These are phyloP conservation scores for Nicotiana benthamiana DNA, from an alignment of 257 asterid species.

Conservation along the genomic window DNA sequence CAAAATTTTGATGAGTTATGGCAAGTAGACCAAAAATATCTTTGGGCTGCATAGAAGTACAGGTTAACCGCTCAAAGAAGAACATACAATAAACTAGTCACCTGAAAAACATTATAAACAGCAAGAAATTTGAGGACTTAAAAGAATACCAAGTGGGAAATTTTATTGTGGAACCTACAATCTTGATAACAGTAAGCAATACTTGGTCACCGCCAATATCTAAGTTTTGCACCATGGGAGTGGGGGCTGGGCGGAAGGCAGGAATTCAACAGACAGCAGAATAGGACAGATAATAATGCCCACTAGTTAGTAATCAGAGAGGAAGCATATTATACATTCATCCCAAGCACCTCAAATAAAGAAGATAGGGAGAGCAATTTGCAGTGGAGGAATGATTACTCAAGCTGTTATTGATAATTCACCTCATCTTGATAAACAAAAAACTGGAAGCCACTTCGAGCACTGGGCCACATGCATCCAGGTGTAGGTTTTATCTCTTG, in stretches of 20 bases:
- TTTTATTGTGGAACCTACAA: neutral
- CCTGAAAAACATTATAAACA: too few species aligned
- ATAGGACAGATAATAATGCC: neutral
- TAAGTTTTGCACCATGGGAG: neutral
- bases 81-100: neutral
- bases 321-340: neutral
- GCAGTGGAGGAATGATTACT: neutral
- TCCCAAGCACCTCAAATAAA: conserved; percentile 3
- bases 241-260: neutral
- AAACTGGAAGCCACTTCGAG: conserved; percentile 97
- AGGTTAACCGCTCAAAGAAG: neutral
- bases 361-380: neutral
- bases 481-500: conserved; percentile 92
- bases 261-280: neutral
- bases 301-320: neutral
- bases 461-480: conserved; percentile 95
- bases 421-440: conserved; percentile 87
- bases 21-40: neutral
- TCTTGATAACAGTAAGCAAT: neutral
- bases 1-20: neutral
- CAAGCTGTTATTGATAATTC: conserved; percentile 13
- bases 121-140: neutral
- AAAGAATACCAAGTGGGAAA: neutral
- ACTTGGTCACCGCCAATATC: neutral
- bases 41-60: neutral